Conservation (phyloP, 495 filamentous ascomycete species). For the Penicillium robsamsonii region DNA sequence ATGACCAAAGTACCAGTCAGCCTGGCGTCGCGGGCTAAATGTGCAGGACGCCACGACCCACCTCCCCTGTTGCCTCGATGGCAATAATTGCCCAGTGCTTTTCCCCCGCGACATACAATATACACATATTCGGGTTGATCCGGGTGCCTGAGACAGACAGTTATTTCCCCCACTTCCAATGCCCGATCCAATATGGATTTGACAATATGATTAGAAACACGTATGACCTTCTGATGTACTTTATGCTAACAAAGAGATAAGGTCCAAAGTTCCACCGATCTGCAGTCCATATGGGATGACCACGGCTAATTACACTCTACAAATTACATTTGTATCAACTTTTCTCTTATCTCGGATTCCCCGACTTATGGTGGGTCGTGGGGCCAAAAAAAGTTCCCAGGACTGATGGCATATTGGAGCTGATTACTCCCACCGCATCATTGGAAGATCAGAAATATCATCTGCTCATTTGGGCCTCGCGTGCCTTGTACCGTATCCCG, state of each 20-base stretch:
- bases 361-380: not conserved
- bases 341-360: conserved; percentile 5
- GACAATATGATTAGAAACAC: conserved; percentile 2
- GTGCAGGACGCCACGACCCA: conserved; percentile 9
- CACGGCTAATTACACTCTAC: conserved; percentile 7
- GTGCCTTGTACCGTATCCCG: not conserved
- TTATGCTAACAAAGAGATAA: conserved; percentile 5
- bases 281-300: conserved; percentile 3
- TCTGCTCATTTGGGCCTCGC: not conserved
- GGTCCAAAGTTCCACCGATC: conserved; percentile 8
- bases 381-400: not conserved
- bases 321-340: conserved; percentile 5
- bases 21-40: conserved; percentile 7
- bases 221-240: not conserved
- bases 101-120: not conserved
- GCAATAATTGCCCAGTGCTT: not conserved
- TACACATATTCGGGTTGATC: not conserved
- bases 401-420: not conserved
- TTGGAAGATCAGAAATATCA: not conserved
- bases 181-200: not conserved
- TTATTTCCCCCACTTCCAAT: not conserved
- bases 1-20: conserved; percentile 11
- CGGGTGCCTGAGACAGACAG: conserved; percentile 6
- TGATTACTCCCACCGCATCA: not conserved
- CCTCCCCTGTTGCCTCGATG: not conserved